These are phyloP conservation scores for Leucocoprinus sp. DNA, from an alignment of 768 basidiomycete species.

Conservation along the genomic window DNA sequence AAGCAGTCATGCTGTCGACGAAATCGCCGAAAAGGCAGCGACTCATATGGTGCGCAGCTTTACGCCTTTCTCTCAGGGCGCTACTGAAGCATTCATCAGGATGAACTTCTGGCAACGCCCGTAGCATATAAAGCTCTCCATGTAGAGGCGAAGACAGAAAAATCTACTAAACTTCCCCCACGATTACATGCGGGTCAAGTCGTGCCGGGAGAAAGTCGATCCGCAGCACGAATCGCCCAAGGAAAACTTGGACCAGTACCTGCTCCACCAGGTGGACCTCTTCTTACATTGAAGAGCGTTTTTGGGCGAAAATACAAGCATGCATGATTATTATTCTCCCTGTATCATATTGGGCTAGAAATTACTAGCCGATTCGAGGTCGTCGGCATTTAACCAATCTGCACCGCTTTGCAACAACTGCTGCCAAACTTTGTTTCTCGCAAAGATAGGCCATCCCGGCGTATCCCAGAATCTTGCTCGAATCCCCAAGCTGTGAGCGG, in stretches of 20 bases:
- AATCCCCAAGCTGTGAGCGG: constrained; percentile 37
- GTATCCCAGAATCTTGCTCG: constrained; percentile 47
- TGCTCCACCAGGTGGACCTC: constrained; percentile 16
- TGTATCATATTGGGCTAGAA: constrained; percentile 17
- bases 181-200: constrained; percentile 45
- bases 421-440: constrained; percentile 36
- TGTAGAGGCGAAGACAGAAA: constrained; percentile 34
- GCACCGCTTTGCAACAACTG: constrained; percentile 33
- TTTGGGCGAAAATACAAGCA: constrained; percentile 25
- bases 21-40: constrained; percentile 48
- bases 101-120: constrained; percentile 60
- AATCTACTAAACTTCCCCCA: constrained; percentile 20
- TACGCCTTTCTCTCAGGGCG: constrained; percentile 6
- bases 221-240: constrained; percentile 45
- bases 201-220: constrained; percentile 47
- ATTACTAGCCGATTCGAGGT: constrained; percentile 32
- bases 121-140: constrained; percentile 39
- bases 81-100: constrained; percentile 30
- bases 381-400: constrained; percentile 48
- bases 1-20: constrained; percentile 32
- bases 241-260: constrained; percentile 36
- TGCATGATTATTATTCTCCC: not conserved
- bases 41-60: constrained; percentile 54
- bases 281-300: constrained; percentile 22
- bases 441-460: constrained; percentile 38